These are phyloP conservation scores for Cyberlindnera misumaiensis DNA, from an alignment of 805 yeast species.

Conservation along the genomic window DNA sequence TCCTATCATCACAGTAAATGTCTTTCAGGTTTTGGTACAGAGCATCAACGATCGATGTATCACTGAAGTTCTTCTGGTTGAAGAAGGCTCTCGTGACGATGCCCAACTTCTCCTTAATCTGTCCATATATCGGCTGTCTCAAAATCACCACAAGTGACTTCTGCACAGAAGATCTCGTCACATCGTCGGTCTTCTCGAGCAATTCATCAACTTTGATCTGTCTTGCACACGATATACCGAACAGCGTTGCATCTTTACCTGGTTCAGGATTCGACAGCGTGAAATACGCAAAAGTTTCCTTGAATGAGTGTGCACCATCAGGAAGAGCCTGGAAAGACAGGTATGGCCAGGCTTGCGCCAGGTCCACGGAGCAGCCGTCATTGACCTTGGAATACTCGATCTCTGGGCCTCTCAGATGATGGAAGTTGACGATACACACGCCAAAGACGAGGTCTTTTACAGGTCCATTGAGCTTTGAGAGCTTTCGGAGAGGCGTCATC, in stretches of 20 bases:
- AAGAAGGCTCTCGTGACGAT: conserved; percentile 85
- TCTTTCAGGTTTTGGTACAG: conserved; percentile 60
- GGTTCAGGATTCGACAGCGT: conserved; percentile 54
- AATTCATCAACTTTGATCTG: conserved; percentile 66
- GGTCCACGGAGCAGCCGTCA: conserved; percentile 24
- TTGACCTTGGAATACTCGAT: conserved; percentile 70
- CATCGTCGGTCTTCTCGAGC: conserved; percentile 47
- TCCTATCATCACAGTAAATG: conserved; percentile 26
- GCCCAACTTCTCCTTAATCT: conserved; percentile 82
- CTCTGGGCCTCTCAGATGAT: conserved; percentile 91
- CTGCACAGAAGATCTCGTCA: conserved; percentile 84
- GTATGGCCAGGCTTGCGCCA: conserved; percentile 63
- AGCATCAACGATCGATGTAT: conserved; percentile 58
- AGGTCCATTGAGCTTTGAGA: conserved; percentile 16
- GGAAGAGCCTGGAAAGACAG: conserved; percentile 94
- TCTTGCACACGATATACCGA: conserved; percentile 90
- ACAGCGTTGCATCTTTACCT: conserved; percentile 49
- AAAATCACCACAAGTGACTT: conserved; percentile 86
- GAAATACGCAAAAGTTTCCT: conserved; percentile 89
- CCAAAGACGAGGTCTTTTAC: conserved; percentile 53
- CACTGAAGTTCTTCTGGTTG: conserved; percentile 69
- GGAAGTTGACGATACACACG: conserved; percentile 85
- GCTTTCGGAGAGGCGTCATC: conserved; percentile 8
- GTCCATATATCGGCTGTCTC: conserved; percentile 80
- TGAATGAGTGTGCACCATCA: conserved; percentile 90